Base-by-base conservation (phyloP, 352 stramenopile species). In the Globisporangium orthogonon region DNA sequence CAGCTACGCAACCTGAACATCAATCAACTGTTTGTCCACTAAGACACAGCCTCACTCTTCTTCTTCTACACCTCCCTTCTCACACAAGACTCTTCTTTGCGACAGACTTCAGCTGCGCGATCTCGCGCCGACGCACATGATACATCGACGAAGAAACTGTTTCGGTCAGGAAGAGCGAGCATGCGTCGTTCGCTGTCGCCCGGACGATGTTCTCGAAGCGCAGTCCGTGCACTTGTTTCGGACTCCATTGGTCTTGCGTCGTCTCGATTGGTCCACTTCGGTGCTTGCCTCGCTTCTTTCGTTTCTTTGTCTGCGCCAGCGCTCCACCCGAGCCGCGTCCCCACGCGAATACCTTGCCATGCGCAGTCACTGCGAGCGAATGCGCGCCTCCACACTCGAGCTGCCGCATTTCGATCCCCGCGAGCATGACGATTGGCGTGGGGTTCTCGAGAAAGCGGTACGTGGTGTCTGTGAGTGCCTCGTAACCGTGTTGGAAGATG, bases 401-500 rank as follows among this genome's bases (percentile, higher is more conserved):
- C 37, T 85, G 74, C 39, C 49, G 61, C 51, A 91, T 61, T 48
- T 82, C 68, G 13, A 78, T 40, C 5, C 81, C 81, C 30, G 67
- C 74, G 7, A 91, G 67, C 11, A 56, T 58, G 15, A 70, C 63
- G 30, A 89, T 57, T 0, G 59, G 58, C 18, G 68, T 84, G 0
- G 81, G 78, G 1, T 50, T 52, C 3, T 68, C 67, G 17, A 85
- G 65, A 45, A 75, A 89, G 11, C 71, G 74, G 56, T 91, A 91
- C 23, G 68, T 59, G 3, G 69, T 71, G 45, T 89, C 78, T 1
- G 81, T 91, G n/a, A 86, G 62, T 46, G 78, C 76, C 39, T 91
- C 81, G 48, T 89, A 89, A 1, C 81, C 81, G 35, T 91, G 76
- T 1, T 70, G 63, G 33, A 86, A 79, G n/a, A 69, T 51, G 10